Evolutionary conservation across 495 filamentous ascomycete genomes (phyloP).

Genomic region (Podospora sp.): DNA sequence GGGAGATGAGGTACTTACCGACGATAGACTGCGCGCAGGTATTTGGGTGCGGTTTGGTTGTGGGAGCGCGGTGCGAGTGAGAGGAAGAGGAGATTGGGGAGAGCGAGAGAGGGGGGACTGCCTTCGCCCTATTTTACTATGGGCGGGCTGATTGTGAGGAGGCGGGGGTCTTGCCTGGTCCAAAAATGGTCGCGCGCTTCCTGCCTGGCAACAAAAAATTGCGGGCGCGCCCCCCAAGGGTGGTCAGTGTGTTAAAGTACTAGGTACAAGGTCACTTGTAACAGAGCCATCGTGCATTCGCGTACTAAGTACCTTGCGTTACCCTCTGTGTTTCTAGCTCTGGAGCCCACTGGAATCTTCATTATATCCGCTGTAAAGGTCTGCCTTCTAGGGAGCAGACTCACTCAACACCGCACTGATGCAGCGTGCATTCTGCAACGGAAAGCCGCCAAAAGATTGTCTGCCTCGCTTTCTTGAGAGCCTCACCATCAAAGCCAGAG

Average conservation of each 20-base stretch:
- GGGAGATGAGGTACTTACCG: constrained; percentile 33
- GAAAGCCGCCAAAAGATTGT: background rate
- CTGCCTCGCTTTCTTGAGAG: background rate
- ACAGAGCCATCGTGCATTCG: background rate
- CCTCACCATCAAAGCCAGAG: background rate
- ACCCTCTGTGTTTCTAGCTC: background rate
- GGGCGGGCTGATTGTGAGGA: constrained; percentile 56
- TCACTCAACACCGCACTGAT: background rate
- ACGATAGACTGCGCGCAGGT: constrained; percentile 27
- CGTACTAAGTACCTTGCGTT: background rate
- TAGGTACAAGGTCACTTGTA: background rate
- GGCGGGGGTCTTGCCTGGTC: constrained; percentile 27
- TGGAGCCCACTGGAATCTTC: background rate
- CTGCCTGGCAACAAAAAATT: constrained; percentile 43
- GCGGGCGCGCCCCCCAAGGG: constrained; percentile 40
- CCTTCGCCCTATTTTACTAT: constrained; percentile 63
- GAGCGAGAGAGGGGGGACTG: constrained; percentile 53
- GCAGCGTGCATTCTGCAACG: background rate
- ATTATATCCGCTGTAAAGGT: background rate
- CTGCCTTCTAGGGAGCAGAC: background rate
- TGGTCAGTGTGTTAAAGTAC: constrained; percentile 27
- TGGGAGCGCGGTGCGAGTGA: constrained; percentile 42
- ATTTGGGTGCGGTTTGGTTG: constrained; percentile 32
- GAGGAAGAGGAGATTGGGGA: constrained; percentile 54
- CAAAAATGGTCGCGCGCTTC: constrained; percentile 38